These are phyloP conservation scores for Aureobasidium sp. DNA, from an alignment of 2,329 filamentous ascomycete species.

Conservation along the genomic window DNA sequence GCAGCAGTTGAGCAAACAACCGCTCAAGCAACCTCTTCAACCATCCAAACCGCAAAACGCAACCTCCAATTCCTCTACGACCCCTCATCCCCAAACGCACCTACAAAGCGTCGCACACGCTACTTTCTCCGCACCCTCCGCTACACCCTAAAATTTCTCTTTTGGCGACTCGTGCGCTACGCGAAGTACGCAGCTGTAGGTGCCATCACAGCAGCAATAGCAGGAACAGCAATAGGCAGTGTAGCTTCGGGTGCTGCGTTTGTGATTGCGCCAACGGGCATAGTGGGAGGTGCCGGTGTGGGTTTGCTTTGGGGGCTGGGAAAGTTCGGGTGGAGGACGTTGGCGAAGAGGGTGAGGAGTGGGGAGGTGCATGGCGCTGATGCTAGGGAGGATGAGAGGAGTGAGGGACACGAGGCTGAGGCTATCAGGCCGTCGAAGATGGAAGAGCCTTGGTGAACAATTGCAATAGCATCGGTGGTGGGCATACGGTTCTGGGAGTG, in stretches of 20 bases:
- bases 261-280: slow-evolving; percentile 33
- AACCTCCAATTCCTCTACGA: slow-evolving; percentile 29
- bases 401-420: slow-evolving; percentile 24
- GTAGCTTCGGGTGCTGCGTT: slow-evolving; percentile 32
- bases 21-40: neutral
- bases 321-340: slow-evolving; percentile 20
- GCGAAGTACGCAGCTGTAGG: slow-evolving; percentile 36
- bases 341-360: slow-evolving; percentile 32
- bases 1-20: neutral
- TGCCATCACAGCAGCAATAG: slow-evolving; percentile 30
- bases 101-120: slow-evolving; percentile 29
- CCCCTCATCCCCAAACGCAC: slow-evolving; percentile 22
- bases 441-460: slow-evolving; percentile 16
- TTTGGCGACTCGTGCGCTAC: slow-evolving; percentile 34
- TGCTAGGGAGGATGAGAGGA: slow-evolving; percentile 30
- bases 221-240: slow-evolving; percentile 28
- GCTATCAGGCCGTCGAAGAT: slow-evolving; percentile 14
- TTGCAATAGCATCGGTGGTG: neutral
- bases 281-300: slow-evolving; percentile 28
- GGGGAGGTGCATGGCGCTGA: slow-evolving; percentile 22
- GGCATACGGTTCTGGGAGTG: neutral
- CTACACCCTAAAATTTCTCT: slow-evolving; percentile 32
- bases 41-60: slow-evolving; percentile 18
- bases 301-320: slow-evolving; percentile 32
- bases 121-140: slow-evolving; percentile 29